Percentiles rank a stretch among this genome's conserved stretches.
Conservation (phyloP, 495 filamentous ascomycete genomes). For the Penicillium bovifimosum region DNA sequence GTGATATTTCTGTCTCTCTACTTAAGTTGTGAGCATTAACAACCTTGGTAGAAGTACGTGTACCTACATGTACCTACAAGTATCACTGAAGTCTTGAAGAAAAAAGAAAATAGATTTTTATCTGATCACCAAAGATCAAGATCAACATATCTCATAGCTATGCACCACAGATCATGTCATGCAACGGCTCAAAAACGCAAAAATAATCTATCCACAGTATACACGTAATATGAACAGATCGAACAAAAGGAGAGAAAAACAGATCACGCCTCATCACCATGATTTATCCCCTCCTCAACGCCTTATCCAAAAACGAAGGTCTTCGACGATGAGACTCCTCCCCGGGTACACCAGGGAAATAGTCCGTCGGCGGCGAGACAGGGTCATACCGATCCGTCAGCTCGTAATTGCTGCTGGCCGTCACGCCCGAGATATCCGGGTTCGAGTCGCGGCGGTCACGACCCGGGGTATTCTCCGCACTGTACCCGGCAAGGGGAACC, state of each 20-base stretch:
- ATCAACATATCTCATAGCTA: neutral
- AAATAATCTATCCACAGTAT: neutral
- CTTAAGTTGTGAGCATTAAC: no score
- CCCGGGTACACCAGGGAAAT: neutral
- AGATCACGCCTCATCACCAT: slow-evolving; percentile 13
- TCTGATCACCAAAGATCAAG: neutral
- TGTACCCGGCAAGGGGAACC: slow-evolving; percentile 6
- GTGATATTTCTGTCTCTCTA: neutral
- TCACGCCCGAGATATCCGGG: slow-evolving; percentile 6
- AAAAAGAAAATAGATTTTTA: neutral
- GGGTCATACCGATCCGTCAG: slow-evolving; percentile 19
- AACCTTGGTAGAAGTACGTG: no score
- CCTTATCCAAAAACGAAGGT: slow-evolving; percentile 10
- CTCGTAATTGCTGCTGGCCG: slow-evolving; percentile 13
- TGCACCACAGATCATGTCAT: neutral
- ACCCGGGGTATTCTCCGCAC: slow-evolving; percentile 1
- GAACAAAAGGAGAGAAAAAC: neutral
- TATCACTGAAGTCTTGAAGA: no score
- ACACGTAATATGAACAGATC: slow-evolving; percentile 2
- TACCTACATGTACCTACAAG: no score
- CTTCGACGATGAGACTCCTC: neutral
- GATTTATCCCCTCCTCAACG: slow-evolving; percentile 3
- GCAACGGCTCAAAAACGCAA: neutral
- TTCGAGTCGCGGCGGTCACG: neutral
- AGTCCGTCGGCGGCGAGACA: slow-evolving; percentile 11